phyloP scores from a whole-genome alignment of 2,329 filamentous ascomycete species.

The Bimuria novae-zelandiae region DNA sequence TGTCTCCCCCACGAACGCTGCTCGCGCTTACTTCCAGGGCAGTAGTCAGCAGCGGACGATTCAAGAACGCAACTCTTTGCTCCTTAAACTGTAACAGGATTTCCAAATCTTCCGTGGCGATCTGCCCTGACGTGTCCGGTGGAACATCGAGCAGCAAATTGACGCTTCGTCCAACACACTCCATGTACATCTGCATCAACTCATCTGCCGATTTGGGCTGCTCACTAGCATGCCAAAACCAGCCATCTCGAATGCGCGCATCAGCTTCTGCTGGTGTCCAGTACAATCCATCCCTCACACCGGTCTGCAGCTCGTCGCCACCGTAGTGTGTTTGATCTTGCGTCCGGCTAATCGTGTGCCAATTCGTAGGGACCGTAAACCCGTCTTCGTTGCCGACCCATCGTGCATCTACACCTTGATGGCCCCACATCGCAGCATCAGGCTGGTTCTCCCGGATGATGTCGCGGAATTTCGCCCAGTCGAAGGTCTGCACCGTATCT shows the following conservation, averaged over 20 bases:
- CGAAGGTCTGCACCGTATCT: conserved; percentile 19
- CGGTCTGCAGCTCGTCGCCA: conserved; percentile 14
- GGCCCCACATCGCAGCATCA: conserved; percentile 20
- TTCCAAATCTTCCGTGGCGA: conserved; percentile 9
- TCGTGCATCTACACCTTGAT: conserved; percentile 22
- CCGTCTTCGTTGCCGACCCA: conserved; percentile 24
- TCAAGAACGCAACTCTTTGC: conserved; percentile 14
- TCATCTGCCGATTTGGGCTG: conserved; percentile 11
- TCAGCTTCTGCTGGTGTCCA: conserved; percentile 23
- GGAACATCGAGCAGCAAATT: conserved; percentile 20
- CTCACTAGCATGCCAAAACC: conserved; percentile 20
- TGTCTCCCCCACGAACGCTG: conserved; percentile 12
- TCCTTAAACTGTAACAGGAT: conserved; percentile 12
- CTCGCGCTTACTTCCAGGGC: conserved; percentile 9
- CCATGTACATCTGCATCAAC: conserved; percentile 19
- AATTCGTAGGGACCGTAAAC: conserved; percentile 17
- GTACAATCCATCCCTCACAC: conserved; percentile 17
- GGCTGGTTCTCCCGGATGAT: conserved; percentile 19
- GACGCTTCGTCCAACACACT: conserved; percentile 16
- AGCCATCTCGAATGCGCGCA: conserved; percentile 15
- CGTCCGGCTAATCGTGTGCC: conserved; percentile 21
- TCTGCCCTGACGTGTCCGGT: conserved; percentile 14
- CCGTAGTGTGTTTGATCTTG: conserved; percentile 16
- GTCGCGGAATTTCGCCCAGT: conserved; percentile 18
- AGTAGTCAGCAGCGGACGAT: conserved; percentile 4